phyloP scores from a whole-genome alignment of 2,329 filamentous ascomycete species.

The Thelonectria olida region DNA sequence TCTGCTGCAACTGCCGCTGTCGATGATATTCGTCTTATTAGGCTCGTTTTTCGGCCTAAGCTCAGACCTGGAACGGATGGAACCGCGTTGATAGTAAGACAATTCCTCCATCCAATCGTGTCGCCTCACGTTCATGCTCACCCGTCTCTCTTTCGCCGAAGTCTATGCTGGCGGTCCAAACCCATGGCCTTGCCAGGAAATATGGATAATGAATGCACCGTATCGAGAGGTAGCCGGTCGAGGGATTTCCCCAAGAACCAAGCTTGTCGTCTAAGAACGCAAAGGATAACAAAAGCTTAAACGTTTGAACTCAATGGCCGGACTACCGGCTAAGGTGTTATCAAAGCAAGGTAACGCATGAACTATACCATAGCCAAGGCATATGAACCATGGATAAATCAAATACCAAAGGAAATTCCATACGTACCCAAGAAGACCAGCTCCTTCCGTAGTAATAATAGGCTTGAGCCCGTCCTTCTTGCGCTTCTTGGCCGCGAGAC shows the following conservation, averaged over 20 bases:
- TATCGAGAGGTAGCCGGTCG: neutral
- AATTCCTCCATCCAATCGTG: constrained; percentile 3
- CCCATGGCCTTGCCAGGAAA: constrained; percentile 11
- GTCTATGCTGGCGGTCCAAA: neutral
- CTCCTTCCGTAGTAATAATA: constrained; percentile 76
- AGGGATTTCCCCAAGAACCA: neutral
- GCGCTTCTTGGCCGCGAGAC: constrained; percentile 68
- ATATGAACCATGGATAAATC: neutral
- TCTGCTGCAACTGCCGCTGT: neutral
- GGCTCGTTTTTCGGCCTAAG: constrained; percentile 22
- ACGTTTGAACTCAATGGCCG: neutral
- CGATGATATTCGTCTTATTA: constrained; percentile 16
- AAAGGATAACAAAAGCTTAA: neutral
- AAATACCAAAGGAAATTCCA: constrained; percentile 8
- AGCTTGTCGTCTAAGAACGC: neutral
- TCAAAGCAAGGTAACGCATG: neutral
- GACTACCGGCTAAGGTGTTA: neutral
- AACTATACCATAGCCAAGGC: neutral
- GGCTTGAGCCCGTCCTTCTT: constrained; percentile 80
- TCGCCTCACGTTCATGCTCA: neutral
- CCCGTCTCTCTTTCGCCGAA: neutral
- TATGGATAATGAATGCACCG: neutral
- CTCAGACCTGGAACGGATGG: constrained; percentile 5
- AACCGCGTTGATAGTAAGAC: neutral
- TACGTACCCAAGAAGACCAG: constrained; percentile 49